Percentiles rank a stretch among this genome's conserved stretches.
phyloP scores from a whole-genome alignment of 768 basidiomycete species.

The Megacollybia marginata region DNA sequence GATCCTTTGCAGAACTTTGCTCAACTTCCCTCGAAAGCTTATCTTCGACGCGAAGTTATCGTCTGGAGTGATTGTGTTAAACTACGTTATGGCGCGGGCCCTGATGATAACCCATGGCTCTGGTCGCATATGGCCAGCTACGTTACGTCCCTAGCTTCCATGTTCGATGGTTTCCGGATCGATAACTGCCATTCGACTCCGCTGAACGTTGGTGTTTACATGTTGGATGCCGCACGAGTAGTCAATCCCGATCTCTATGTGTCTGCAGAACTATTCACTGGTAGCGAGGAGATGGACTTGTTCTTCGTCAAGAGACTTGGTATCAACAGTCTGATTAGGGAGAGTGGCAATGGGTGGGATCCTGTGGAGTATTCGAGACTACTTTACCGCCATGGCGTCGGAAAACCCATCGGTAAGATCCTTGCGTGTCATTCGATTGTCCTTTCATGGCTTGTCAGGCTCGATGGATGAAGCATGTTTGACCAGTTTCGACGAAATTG shows the following conservation, averaged over 20 bases:
- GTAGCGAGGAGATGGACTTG: slow-evolving; percentile 88
- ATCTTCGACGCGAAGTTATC: slow-evolving; percentile 92
- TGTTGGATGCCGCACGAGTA: slow-evolving; percentile 87
- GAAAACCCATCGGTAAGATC: slow-evolving; percentile 80
- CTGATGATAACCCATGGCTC: slow-evolving; percentile 84
- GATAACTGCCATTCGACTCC: slow-evolving; percentile 99
- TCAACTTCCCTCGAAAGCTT: slow-evolving; percentile 84
- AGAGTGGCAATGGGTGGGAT: slow-evolving; percentile 88
- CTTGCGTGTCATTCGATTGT: neutral
- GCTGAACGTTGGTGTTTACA: slow-evolving; percentile 86
- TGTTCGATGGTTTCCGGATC: slow-evolving; percentile 94
- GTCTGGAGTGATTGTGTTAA: slow-evolving; percentile 99
- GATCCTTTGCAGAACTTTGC: slow-evolving; percentile 95
- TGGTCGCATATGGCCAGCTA: slow-evolving; percentile 90
- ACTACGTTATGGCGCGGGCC: slow-evolving; percentile 81
- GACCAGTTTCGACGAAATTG: slow-evolving; percentile 66
- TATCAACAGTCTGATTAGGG: slow-evolving; percentile 88
- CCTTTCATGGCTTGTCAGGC: slow-evolving; percentile 32
- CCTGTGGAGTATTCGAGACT: slow-evolving; percentile 87
- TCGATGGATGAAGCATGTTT: slow-evolving; percentile 92
- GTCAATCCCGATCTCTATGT: slow-evolving; percentile 92
- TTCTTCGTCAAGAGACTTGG: slow-evolving; percentile 89
- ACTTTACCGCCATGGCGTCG: slow-evolving; percentile 84
- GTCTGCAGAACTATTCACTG: slow-evolving; percentile 95
- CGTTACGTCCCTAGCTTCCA: slow-evolving; percentile 67